A percentile compares a stretch with the other conserved stretches of the same genome.
These are phyloP conservation scores for Biscogniauxia sp. DNA, from an alignment of 2,329 filamentous ascomycete genomes.

Conservation along the genomic window DNA sequence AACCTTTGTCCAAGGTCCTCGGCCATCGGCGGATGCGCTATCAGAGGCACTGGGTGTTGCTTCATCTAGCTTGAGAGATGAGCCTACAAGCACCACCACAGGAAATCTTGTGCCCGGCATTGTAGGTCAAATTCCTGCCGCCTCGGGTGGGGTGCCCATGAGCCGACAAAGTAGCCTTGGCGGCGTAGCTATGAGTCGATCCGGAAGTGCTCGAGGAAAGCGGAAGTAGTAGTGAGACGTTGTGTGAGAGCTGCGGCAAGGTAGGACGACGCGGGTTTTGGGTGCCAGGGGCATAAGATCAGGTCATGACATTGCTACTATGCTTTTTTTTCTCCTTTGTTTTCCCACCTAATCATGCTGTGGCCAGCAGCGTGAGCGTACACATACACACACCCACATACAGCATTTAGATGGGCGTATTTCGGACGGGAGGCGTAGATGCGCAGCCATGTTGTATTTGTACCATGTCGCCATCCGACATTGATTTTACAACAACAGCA, in stretches of 20 bases:
- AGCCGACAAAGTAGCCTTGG: slow-evolving; percentile 56
- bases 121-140: slow-evolving; percentile 19
- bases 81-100: slow-evolving; percentile 33
- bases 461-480: neutral
- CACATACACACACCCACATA: neutral
- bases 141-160: slow-evolving; percentile 45
- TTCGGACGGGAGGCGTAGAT: neutral
- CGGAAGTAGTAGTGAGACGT: slow-evolving; percentile 20
- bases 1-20: slow-evolving; percentile 44
- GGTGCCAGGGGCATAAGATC: neutral
- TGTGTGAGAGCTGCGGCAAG: no score
- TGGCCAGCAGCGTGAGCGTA: neutral
- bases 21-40: slow-evolving; percentile 48
- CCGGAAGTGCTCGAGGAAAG: slow-evolving; percentile 47
- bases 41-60: slow-evolving; percentile 51
- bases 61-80: slow-evolving; percentile 41
- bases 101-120: slow-evolving; percentile 19
- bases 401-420: neutral
- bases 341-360: neutral
- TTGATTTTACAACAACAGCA: neutral
- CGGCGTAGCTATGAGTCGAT: slow-evolving; percentile 56
- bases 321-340: neutral
- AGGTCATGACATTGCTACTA: neutral
- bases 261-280: neutral
- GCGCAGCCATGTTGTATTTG: neutral